Evolutionary conservation across 2,329 filamentous ascomycete genomes (phyloP).

Genomic region (Fusarium caatingaense): DNA sequence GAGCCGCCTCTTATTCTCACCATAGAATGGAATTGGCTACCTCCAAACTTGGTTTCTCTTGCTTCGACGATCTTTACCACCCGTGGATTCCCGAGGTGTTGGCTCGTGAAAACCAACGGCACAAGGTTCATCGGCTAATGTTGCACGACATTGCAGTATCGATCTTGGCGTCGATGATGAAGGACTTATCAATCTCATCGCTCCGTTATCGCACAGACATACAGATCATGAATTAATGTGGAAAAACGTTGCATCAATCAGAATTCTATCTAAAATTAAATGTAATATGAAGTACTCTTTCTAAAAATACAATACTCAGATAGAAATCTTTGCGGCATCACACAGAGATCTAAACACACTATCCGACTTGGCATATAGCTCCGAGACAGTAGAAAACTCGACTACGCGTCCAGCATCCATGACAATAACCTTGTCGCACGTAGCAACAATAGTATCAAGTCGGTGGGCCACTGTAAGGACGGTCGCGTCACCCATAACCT

Average conservation of each 20-base stretch:
- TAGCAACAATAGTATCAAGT: constrained; percentile 38
- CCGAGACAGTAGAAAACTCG: constrained; percentile 25
- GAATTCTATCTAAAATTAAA: neutral
- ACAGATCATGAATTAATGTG: neutral
- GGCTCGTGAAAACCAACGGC: neutral
- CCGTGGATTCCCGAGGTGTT: neutral
- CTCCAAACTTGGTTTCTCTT: neutral
- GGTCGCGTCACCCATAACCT: constrained; percentile 28
- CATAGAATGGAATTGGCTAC: neutral
- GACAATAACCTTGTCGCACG: constrained; percentile 32
- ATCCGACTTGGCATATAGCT: neutral
- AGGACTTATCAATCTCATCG: neutral
- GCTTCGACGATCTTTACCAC: neutral
- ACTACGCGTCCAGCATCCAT: constrained; percentile 36
- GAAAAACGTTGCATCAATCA: neutral
- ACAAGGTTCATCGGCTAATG: neutral
- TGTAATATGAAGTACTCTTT: neutral
- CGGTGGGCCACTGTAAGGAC: constrained; percentile 38
- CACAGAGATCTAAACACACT: constrained; percentile 27
- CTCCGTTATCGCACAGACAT: neutral
- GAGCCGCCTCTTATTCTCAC: neutral
- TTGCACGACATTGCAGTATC: neutral
- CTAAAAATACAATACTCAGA: neutral
- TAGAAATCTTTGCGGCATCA: constrained; percentile 20
- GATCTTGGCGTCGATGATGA: neutral